Conservation (phyloP, 2,329 filamentous ascomycete genomes). For the Ophiostoma novo-ulmi region DNA sequence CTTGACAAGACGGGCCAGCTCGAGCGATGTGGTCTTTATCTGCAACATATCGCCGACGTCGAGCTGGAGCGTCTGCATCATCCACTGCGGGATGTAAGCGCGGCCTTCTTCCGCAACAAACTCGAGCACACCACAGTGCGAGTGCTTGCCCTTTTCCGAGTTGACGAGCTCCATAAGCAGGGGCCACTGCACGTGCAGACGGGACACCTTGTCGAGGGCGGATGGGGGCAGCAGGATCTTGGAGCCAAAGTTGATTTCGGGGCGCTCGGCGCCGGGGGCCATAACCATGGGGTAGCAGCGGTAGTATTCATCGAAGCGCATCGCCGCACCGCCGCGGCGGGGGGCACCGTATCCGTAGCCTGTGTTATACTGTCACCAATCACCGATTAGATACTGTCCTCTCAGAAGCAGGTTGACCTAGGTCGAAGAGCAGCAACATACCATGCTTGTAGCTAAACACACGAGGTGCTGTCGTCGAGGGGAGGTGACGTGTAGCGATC, state of each 20-base stretch:
- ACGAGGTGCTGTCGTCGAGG: not conserved
- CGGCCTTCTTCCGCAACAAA: conserved; percentile 97
- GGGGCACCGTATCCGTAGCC: conserved; percentile 24
- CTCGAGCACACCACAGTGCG: conserved; percentile 91
- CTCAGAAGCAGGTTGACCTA: not conserved
- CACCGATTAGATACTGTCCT: not conserved
- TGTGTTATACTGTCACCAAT: conserved; percentile 7
- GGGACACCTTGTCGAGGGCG: conserved; percentile 91
- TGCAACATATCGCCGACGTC: conserved; percentile 93
- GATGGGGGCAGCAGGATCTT: conserved; percentile 98
- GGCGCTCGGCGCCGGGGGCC: conserved; percentile 83
- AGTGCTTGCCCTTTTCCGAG: conserved; percentile 70
- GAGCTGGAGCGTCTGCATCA: conserved; percentile 86
- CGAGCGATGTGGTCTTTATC: conserved; percentile 88
- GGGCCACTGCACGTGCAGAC: conserved; percentile 93
- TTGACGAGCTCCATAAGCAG: conserved; percentile 96
- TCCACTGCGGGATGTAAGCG: conserved; percentile 93
- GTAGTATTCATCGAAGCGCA: conserved; percentile 97
- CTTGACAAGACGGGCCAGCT: conserved; percentile 88
- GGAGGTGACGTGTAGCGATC: not conserved
- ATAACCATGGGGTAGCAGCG: conserved; percentile 94
- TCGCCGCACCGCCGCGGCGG: conserved; percentile 48
- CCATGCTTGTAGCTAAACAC: not conserved
- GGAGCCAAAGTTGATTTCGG: conserved; percentile 89
- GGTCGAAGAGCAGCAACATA: not conserved